Evolutionary conservation across 306 rosid species (phyloP).

Genomic region (Myrica gale): DNA sequence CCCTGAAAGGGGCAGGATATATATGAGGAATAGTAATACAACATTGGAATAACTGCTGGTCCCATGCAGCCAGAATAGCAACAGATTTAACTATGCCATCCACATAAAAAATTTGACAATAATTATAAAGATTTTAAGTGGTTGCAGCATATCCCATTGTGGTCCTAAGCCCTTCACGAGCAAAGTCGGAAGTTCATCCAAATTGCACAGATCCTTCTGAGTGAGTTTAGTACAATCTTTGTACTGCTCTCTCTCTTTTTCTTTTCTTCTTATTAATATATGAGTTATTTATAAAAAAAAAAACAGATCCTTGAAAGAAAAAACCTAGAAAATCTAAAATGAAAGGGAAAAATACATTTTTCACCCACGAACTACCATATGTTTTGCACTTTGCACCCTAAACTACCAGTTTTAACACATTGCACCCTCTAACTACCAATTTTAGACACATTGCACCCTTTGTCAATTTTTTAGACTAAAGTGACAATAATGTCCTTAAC

Average conservation of each 20-base stretch:
- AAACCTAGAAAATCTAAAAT: not conserved
- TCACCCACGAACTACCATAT: too few species aligned
- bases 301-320: not conserved
- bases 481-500: too few species aligned
- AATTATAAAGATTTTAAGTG: not conserved
- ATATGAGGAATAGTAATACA: not conserved
- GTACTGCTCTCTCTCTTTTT: too few species aligned
- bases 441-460: too few species aligned
- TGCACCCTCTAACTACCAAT: too few species aligned
- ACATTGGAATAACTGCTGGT: not conserved
- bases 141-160: not conserved
- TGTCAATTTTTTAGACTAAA: too few species aligned
- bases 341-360: too few species aligned
- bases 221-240: too few species aligned
- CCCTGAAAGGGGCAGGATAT: not conserved
- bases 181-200: not conserved
- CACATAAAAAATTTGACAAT: not conserved
- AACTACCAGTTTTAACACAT: too few species aligned
- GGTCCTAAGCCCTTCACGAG: not conserved
- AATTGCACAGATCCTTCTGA: not conserved
- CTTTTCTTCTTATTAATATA: too few species aligned
- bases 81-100: not conserved
- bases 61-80: not conserved
- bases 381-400: too few species aligned
- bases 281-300: too few species aligned